Evolutionary conservation across 108 stramenopile genomes (phyloP), one percentile per base, ranked within the genome.

Genomic region (Discostella pseudostelligera): DNA sequence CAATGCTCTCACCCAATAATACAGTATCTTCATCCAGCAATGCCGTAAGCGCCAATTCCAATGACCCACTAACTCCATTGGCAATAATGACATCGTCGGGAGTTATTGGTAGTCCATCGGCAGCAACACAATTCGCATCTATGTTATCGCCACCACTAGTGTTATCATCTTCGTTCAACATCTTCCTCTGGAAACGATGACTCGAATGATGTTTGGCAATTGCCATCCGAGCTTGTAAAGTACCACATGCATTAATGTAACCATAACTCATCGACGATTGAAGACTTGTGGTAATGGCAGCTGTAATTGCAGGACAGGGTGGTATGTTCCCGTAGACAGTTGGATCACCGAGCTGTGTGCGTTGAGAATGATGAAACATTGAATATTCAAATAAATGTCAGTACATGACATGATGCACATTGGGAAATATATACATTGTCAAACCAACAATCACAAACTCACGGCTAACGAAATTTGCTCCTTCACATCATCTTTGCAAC

Each of bases 41-140:
- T 1, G 79, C 86, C 25, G 84, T 77, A 4, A 97, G 66, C 9
- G 82, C 86, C 42, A 97, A 51, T 49, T 96, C 94, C 29, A 97
- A 56, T 3, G 94, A 93, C 8, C 95, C 95, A 8, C 89, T 92
- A 53, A 88, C 95, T n/a, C 97, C 97, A 36, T 82, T 85, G 32
- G 92, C 80, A 36, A 97, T 84, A 65, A 96, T 82, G 54, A 97
- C 90, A 65, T 96, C 82, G 26, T 94, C 92, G 8, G 84, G 80
- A 35, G 65, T 44, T n/a, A 90, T 50, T 8, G 20, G 37, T 21
- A 39, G 35, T 14, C 22, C 21, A n/a, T 42, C 6, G 9, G 4
- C 12, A 10, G 42, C 39, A 39, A 62, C 45, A 28, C 37, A 13
- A 5, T n/a, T 0, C 14, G 14, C 24, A 25, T 28, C 51, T 4